Conservation (phyloP, 768 basidiomycete genomes). For the Panaeolus cyanescens region DNA sequence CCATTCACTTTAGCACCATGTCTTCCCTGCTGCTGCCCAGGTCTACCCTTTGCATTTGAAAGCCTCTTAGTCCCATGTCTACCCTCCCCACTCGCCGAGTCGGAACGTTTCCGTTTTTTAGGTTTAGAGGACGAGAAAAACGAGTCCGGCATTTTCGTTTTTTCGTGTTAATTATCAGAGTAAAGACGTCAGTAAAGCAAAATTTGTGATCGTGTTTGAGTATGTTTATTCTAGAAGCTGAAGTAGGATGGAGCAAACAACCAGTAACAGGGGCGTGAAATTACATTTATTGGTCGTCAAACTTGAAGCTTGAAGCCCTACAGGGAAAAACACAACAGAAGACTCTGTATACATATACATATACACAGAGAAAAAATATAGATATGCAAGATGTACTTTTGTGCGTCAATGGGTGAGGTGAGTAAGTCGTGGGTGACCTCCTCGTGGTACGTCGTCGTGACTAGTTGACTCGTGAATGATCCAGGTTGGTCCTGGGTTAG, state of each 20-base stretch:
- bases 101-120: constrained; percentile 62
- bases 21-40: constrained; percentile 21
- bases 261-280: too few relatives aligned
- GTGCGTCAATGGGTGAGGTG: neutral
- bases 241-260: too few relatives aligned
- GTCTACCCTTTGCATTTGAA: constrained; percentile 18
- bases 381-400: neutral
- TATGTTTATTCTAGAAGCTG: neutral
- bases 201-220: neutral
- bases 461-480: too few relatives aligned
- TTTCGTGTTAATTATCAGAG: neutral
- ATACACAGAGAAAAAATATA: neutral
- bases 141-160: constrained; percentile 68
- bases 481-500: too few relatives aligned
- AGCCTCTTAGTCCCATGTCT: neutral
- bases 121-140: constrained; percentile 71
- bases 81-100: constrained; percentile 21
- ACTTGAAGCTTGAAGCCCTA: too few relatives aligned
- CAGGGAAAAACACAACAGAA: neutral
- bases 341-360: neutral
- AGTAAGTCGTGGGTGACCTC: too few relatives aligned
- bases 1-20: constrained; percentile 20
- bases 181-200: neutral
- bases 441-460: neutral
- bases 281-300: too few relatives aligned